Evolutionary conservation across 495 filamentous ascomycete species (phyloP).

Genomic region (Aspergillus baeticus): DNA sequence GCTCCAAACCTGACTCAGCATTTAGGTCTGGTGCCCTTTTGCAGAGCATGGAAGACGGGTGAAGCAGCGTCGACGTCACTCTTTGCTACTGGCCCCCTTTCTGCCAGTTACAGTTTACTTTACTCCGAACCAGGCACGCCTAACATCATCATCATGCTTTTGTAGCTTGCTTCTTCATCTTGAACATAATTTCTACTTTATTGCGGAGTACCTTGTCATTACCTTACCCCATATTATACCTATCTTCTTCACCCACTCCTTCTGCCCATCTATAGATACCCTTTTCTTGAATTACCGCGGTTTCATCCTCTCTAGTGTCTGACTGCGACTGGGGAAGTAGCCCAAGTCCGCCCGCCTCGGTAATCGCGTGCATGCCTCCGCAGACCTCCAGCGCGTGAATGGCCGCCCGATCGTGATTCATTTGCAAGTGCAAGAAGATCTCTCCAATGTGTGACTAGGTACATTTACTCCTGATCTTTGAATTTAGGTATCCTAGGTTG

Average conservation of each 20-base stretch:
- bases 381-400: slow-evolving; percentile 27
- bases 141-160: background rate
- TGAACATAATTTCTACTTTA: background rate
- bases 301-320: slow-evolving; percentile 5
- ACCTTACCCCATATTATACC: background rate
- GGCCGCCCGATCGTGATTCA: slow-evolving; percentile 25
- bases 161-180: background rate
- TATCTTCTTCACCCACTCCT: background rate
- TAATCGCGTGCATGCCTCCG: slow-evolving; percentile 32
- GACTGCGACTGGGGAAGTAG: slow-evolving; percentile 5
- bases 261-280: background rate
- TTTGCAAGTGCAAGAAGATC: slow-evolving; percentile 23
- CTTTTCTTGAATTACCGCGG: background rate
- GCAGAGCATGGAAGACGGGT: background rate
- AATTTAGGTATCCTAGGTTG: background rate
- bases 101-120: slow-evolving; percentile 1
- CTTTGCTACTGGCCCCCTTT: slow-evolving; percentile 4
- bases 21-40: slow-evolving; percentile 11
- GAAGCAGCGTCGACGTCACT: slow-evolving; percentile 10
- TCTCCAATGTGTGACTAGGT: slow-evolving; percentile 15
- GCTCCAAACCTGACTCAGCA: slow-evolving; percentile 8
- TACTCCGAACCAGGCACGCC: slow-evolving; percentile 5
- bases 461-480: background rate
- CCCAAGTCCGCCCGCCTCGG: slow-evolving; percentile 17
- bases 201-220: background rate